Percentiles rank a stretch among this genome's conserved stretches.
Conservation (phyloP, 2,329 filamentous ascomycete genomes). For the Pestalotiopsis sp. region DNA sequence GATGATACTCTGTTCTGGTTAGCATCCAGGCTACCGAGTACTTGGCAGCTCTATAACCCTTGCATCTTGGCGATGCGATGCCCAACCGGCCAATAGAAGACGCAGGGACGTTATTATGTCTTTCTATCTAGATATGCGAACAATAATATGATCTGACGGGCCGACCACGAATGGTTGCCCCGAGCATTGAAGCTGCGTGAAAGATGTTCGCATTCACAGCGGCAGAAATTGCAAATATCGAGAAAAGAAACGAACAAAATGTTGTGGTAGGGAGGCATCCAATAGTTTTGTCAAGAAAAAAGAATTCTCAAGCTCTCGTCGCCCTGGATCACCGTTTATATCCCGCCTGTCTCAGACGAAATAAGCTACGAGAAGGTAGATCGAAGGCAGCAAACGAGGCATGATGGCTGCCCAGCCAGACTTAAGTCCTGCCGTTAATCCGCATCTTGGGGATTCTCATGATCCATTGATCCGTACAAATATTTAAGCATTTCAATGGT, state of each 20-base stretch:
- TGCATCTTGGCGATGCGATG: not conserved
- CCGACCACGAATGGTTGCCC: not conserved
- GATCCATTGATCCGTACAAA: not conserved
- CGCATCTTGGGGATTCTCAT: not conserved
- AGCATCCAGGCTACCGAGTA: not conserved
- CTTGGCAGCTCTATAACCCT: constrained; percentile 10
- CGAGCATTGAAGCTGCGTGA: not conserved
- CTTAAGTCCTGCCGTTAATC: not conserved
- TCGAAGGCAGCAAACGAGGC: not conserved
- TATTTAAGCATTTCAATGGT: not conserved
- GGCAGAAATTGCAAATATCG: no score
- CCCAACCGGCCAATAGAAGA: not conserved
- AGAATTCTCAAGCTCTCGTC: not conserved
- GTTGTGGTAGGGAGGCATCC: not conserved
- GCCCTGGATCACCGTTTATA: not conserved
- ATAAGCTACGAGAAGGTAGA: not conserved
- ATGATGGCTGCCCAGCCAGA: not conserved
- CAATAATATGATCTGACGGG: constrained; percentile 7
- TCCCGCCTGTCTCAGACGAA: not conserved
- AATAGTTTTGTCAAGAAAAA: not conserved
- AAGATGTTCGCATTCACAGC: not conserved
- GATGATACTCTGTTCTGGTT: not conserved
- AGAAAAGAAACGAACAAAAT: not conserved
- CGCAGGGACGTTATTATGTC: not conserved
- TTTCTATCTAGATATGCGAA: not conserved